Base-by-base conservation (phyloP, 2,329 filamentous ascomycete genomes). In the Pestalotiopsis sp. region DNA sequence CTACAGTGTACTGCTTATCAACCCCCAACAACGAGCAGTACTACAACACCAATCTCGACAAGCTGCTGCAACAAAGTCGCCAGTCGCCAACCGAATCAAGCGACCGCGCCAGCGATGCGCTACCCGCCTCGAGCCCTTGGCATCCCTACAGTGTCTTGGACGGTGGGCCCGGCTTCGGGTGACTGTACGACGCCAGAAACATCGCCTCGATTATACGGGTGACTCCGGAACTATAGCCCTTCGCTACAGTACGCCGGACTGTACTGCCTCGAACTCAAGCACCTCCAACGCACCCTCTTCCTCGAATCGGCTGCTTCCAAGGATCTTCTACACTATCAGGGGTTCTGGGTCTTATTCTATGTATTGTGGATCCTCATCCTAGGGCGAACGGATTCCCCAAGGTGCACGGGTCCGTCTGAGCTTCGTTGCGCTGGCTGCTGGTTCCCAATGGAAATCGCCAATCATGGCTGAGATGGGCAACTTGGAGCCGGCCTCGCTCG, bases 191-290 rank as follows among this genome's bases (percentile, higher is more conserved):
- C 63, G 61, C 67, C 58, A 45, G 57, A 57, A 63, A 69, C 65
- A 31, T 38, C 63, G 56, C 63, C 20, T 66, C 65, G 58, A 62
- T 66, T 66, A 66, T 69, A 63, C 67, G 66, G 63, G 63, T n/a
- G 20, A 41, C 20, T 56, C 17, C 25, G 65, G 65, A 41, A 36
- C 27, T 36, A 27, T 36, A 27, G 25, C 6, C 27, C 7, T 13
- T 23, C n/a, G 27, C 12, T 36, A 59, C 57, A 36, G 27, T 36
- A 52, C n/a, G 45, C 45, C 45, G 17, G 23, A 59, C 41, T 65
- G 41, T 20, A 41, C 62, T 52, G 12, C 13, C 38, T 17, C 31
- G n/a, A 17, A 12, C 6, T 23, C 61, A n/a, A 61, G 12, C 25
- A n/a, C 27, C 36, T 23, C 38, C 36, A 59, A 23, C 62, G 36